Conservation (phyloP, 2,329 filamentous ascomycete genomes). For the Penicillium brevicompactum region DNA sequence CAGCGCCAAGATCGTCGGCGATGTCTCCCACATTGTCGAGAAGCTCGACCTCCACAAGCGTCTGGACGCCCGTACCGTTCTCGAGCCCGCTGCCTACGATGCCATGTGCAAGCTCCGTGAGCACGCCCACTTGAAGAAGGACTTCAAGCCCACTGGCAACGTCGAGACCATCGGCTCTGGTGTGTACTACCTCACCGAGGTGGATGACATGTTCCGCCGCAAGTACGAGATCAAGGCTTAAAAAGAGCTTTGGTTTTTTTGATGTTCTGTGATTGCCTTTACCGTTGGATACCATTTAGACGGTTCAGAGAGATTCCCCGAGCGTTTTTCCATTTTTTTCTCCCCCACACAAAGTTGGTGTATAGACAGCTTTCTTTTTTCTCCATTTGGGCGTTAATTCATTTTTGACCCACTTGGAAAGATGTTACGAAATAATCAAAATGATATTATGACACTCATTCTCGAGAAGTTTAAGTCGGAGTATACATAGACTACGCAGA, state of each 20-base stretch:
- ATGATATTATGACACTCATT: slow-evolving; percentile 15
- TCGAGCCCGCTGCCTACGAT: slow-evolving; percentile 74
- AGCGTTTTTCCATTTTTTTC: slow-evolving; percentile 30
- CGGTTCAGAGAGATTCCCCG: slow-evolving; percentile 38
- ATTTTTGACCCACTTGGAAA: slow-evolving; percentile 13
- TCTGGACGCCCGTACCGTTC: slow-evolving; percentile 65
- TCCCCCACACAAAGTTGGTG: slow-evolving; percentile 8
- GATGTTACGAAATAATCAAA: slow-evolving; percentile 23
- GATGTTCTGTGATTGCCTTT: slow-evolving; percentile 23
- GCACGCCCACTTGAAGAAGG: slow-evolving; percentile 80
- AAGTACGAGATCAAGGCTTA: slow-evolving; percentile 76
- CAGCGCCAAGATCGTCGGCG: slow-evolving; percentile 66
- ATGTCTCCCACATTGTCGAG: slow-evolving; percentile 68
- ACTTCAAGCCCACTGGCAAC: slow-evolving; percentile 71
- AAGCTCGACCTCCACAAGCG: slow-evolving; percentile 70
- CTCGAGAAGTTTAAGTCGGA: not conserved
- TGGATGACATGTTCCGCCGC: slow-evolving; percentile 86
- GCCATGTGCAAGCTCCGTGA: slow-evolving; percentile 80
- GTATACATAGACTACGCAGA: too few relatives aligned
- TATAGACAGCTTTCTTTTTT: slow-evolving; percentile 25
- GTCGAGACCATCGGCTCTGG: slow-evolving; percentile 66
- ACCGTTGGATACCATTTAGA: slow-evolving; percentile 34
- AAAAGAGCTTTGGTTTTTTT: slow-evolving; percentile 31
- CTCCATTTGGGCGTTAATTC: slow-evolving; percentile 14
- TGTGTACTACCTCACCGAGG: slow-evolving; percentile 76